Base-by-base conservation (phyloP, 257 asterid genomes). In the Cruciata laevipes region DNA sequence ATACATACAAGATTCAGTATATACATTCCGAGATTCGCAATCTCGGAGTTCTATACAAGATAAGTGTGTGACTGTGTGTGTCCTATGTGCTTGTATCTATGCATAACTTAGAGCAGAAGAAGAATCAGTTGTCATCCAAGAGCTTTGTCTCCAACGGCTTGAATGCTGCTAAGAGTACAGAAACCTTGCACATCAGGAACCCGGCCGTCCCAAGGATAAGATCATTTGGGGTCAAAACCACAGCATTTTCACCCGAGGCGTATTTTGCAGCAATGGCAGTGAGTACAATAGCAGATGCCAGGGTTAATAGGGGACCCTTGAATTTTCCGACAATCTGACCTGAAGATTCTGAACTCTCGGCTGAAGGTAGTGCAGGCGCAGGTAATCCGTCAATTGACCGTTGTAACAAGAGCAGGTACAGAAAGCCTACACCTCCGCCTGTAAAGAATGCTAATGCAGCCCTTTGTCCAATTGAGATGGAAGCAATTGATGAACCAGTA, bases 351-450 rank as follows among this genome's bases (percentile, higher is more conserved):
- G 62, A 63, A 0, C 65, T 55, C 64, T 76, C 83, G 14, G 73
- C 67, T 18, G 83, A 70, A 61, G 78, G 59, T 61, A 87, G 77
- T 4, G 82, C 87, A 13, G 74, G 65, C 11, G 81, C 78, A 0
- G 87, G 79, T 42, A 92, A 79, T 38, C 73, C 87, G 53, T 92
- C 98, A 17, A 92, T 88, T 0, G 97, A 87, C 52, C 82, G 86
- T 63, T 92, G 97, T 78, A 89, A 56, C 71, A 92, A 69, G 1
- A 86, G 32, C 14, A 92, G 78, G 71, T 92, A 92, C 12, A 76
- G 59, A 69, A 92, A 87, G 18, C 98, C 98, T 44, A 75, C 81
- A 56, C 74, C 16, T 65, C 98, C 98, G 18, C 98, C 98, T 0
- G 77, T 67, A 44, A 86, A 71, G 77, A 92, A 89, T 20, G 97